Evolutionary conservation across 2,329 filamentous ascomycete species (phyloP), one percentile per base, ranked within the genome.

Genomic region (Drechslera avenae): DNA sequence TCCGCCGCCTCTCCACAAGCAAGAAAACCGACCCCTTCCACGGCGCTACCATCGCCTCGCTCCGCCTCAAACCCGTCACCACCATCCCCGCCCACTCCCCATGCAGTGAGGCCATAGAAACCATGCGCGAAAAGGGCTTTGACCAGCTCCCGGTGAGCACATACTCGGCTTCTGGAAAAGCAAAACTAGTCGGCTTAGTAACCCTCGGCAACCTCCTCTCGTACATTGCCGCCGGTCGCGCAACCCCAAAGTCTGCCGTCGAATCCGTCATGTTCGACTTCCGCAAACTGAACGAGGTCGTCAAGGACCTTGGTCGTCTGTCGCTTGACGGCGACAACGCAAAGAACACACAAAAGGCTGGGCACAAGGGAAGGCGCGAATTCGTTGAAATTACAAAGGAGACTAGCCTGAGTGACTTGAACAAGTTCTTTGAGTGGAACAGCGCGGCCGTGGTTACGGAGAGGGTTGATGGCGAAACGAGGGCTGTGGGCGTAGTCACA

Each of bases 401-500:
- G 60, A 99, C 94, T 1, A 88, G 89, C 3, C 81, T 99, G 32
- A 84, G 83, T 39, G 87, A 89, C 36, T 81, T 99, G 46, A 93
- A 91, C 79, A 86, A 89, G 67, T 99, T 99, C 77, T 91, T 97
- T 60, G 91, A 97, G 77, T 97, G 94, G 91, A 97, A 99, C 76
- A 94, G 89, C 62, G 93, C 94, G 0, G 94, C 94, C 0, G 86
- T 99, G 40, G 91, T 99, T 3, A 99, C 93, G 0, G 92, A 97
- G 73, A 82, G 84, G 62, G 78, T 79, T 10, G 76, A 76, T 33
- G 72, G 78, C 10, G 82, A 83, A 37, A 71, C 86, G 61, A 95
- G 90, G 79, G 91, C 95, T 1, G 80, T 94, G 41, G 94, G 91
- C 6, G 86, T 99, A 7, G 92, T 95, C 6, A 97, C 94, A 26